Evolutionary conservation across 768 basidiomycete genomes (phyloP).

Genomic region (Lactarius akahatsu): DNA sequence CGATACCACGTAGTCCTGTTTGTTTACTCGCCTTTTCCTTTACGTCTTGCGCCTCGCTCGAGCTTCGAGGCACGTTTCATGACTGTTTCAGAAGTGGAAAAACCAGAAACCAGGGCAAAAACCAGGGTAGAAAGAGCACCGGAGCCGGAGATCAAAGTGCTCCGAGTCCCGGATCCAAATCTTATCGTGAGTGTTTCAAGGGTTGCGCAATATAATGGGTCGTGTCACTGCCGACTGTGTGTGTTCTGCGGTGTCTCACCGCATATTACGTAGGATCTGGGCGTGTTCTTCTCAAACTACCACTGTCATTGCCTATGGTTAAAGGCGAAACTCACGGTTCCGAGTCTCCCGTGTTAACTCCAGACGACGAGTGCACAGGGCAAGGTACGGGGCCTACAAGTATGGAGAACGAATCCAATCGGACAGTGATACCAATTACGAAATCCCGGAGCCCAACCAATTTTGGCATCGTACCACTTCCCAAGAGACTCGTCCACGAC

Average conservation of each 20-base stretch:
- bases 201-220: neutral
- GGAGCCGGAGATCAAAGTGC: neutral
- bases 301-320: neutral
- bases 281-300: neutral
- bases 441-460: slow-evolving; percentile 14
- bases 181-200: neutral
- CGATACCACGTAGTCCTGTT: neutral
- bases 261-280: neutral
- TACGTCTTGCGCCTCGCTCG: neutral
- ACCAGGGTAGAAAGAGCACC: no score
- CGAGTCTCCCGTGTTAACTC: neutral
- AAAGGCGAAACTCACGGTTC: neutral
- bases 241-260: neutral
- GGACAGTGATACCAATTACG: neutral
- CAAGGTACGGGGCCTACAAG: no score
- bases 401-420: neutral
- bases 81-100: no score
- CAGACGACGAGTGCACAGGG: neutral
- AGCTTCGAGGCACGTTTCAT: neutral
- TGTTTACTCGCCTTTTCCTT: neutral
- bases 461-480: slow-evolving; percentile 51
- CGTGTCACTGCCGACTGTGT: neutral
- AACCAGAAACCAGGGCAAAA: no score
- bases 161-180: neutral
- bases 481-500: slow-evolving; percentile 43